Percentiles rank a stretch among this genome's conserved stretches.
Conservation (phyloP, 345 rosid species). For the Rhodamnia argentea region DNA sequence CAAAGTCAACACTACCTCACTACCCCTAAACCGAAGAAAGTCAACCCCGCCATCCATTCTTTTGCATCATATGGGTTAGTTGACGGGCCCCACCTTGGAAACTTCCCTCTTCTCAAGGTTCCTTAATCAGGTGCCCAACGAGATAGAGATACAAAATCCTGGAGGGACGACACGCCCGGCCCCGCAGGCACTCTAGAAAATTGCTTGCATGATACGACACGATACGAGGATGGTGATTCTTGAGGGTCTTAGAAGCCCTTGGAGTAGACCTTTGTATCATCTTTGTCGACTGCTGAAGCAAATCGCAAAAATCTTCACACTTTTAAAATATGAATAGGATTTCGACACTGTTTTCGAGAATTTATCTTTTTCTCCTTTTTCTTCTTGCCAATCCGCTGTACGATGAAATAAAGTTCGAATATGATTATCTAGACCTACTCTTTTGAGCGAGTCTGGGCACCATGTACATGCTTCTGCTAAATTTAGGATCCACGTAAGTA, state of each 20-base stretch:
- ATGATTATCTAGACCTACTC: neutral
- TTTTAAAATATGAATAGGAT: neutral
- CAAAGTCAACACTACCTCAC: neutral
- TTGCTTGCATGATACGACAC: rapidly evolving
- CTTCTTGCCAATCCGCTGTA: neutral
- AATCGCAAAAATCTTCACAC: neutral
- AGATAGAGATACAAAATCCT: neutral
- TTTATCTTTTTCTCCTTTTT: neutral
- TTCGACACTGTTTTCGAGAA: neutral
- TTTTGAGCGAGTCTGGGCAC: neutral
- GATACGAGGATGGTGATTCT: neutral
- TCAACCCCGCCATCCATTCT: neutral
- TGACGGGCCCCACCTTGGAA: neutral
- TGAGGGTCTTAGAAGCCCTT: neutral
- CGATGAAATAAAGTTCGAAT: neutral
- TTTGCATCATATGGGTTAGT: neutral
- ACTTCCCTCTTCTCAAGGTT: neutral
- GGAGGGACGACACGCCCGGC: neutral
- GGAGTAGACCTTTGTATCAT: neutral
- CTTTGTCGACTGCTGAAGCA: neutral
- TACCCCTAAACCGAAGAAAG: neutral
- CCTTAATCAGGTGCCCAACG: neutral
- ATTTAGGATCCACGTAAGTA: neutral
- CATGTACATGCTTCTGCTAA: neutral
- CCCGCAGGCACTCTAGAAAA: neutral